Percentiles rank a stretch among this genome's conserved stretches.
These are phyloP conservation scores for Pelargonium australe DNA, from an alignment of 441 rosid genomes.

Conservation along the genomic window DNA sequence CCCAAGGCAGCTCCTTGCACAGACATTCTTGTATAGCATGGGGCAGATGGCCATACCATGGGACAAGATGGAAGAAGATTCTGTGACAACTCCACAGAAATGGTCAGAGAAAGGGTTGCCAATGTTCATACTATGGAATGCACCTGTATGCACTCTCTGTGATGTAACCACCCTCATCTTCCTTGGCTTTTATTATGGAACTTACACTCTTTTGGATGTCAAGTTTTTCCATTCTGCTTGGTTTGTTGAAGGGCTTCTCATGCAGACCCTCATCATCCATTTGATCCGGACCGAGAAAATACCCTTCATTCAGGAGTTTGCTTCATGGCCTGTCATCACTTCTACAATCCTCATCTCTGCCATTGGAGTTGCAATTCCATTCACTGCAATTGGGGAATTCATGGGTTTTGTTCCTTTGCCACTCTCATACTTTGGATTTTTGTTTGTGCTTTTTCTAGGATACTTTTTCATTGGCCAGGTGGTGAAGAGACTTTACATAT, in stretches of 20 bases:
- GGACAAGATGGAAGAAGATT: conserved; percentile 67
- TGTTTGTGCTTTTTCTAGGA: conserved; percentile 52
- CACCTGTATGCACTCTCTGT: conserved; percentile 49
- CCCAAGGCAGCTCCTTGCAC: conserved; percentile 57
- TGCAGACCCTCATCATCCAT: conserved; percentile 63
- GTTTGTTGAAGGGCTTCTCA: conserved; percentile 60
- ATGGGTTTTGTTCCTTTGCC: conserved; percentile 43
- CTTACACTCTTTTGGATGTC: background rate
- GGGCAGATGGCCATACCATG: conserved; percentile 63
- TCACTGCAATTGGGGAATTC: conserved; percentile 31
- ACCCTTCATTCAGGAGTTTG: conserved; percentile 55
- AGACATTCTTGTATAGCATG: conserved; percentile 49
- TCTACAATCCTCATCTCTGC: conserved; percentile 50
- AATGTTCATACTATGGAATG: conserved; percentile 54
- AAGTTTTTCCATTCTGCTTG: conserved; percentile 46
- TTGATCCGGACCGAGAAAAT: conserved; percentile 60
- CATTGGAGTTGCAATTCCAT: conserved; percentile 46
- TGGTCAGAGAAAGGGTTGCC: conserved; percentile 46
- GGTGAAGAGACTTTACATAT: conserved; percentile 51
- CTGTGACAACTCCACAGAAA: conserved; percentile 42
- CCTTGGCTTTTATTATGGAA: conserved; percentile 33
- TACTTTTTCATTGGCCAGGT: conserved; percentile 55
- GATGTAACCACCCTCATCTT: conserved; percentile 44
- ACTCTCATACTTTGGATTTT: conserved; percentile 44
- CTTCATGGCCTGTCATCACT: conserved; percentile 55